phyloP scores from a whole-genome alignment of 164 flowering plant genomes.

The Vitis amurensis region DNA sequence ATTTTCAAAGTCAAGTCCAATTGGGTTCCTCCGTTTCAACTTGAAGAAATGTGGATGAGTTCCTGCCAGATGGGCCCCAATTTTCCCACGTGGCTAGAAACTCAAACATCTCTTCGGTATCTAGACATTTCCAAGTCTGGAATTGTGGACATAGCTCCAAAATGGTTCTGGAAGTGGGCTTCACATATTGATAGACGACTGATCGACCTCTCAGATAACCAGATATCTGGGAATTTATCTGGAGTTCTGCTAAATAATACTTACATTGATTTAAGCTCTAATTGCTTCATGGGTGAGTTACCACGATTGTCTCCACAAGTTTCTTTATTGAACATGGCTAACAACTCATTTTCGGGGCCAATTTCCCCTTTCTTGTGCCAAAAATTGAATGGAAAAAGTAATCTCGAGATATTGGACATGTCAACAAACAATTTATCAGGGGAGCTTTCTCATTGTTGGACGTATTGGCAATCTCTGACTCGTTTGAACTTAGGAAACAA shows the following conservation, averaged over 20 bases:
- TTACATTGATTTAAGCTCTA: no score
- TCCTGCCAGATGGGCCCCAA: constrained; percentile 3
- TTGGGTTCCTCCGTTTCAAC: constrained; percentile 14
- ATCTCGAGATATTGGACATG: background rate
- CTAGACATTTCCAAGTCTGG: constrained; percentile 6
- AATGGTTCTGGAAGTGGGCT: constrained; percentile 8
- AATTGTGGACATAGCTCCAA: background rate
- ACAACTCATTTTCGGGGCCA: background rate
- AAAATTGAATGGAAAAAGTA: background rate
- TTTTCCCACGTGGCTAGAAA: constrained; percentile 9
- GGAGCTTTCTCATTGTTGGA: background rate
- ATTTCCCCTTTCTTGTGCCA: background rate
- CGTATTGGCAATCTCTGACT: background rate
- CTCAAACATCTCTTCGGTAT: background rate
- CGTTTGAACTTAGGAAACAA: background rate
- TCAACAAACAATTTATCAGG: background rate
- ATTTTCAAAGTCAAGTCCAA: background rate
- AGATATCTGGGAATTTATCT: background rate
- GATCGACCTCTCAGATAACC: background rate
- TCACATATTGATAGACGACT: background rate
- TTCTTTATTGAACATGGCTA: no score
- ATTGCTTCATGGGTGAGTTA: no score
- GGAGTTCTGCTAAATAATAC: background rate
- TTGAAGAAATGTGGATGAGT: background rate
- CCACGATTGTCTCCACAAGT: no score